Conservation (phyloP, 768 basidiomycete species). For the Leccinum disarticulatum region DNA sequence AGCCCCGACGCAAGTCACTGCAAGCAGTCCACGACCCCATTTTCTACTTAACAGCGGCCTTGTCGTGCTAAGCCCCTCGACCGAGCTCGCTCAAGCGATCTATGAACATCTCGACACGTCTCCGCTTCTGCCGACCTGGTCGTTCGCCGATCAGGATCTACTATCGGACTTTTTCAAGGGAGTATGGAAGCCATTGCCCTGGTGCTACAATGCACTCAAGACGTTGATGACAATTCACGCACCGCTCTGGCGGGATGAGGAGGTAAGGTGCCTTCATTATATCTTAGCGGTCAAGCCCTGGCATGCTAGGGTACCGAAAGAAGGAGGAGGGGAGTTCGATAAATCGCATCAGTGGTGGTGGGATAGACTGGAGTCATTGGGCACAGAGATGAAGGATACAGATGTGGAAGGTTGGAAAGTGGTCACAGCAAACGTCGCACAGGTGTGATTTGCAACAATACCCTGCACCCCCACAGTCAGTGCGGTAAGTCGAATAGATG, state of each 20-base stretch:
- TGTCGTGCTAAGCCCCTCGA: slow-evolving; percentile 80
- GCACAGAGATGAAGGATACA: slow-evolving; percentile 40
- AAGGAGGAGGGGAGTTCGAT: slow-evolving; percentile 46
- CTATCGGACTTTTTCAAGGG: slow-evolving; percentile 78
- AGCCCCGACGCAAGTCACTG: slow-evolving; percentile 42
- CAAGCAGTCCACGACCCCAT: slow-evolving; percentile 66
- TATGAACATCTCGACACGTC: slow-evolving; percentile 43
- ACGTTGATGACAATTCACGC: slow-evolving; percentile 72
- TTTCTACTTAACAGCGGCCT: slow-evolving; percentile 88
- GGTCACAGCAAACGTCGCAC: slow-evolving; percentile 49
- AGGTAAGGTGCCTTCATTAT: slow-evolving; percentile 85
- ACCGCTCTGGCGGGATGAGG: slow-evolving; percentile 79
- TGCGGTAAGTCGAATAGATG: background rate
- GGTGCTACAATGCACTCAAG: slow-evolving; percentile 92
- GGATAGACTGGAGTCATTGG: slow-evolving; percentile 52
- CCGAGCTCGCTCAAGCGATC: slow-evolving; percentile 51
- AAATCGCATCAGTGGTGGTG: slow-evolving; percentile 78
- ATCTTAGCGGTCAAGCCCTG: slow-evolving; percentile 88
- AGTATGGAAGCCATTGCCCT: slow-evolving; percentile 76
- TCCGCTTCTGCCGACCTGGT: slow-evolving; percentile 51
- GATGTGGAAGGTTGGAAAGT: slow-evolving; percentile 52
- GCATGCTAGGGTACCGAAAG: slow-evolving; percentile 49
- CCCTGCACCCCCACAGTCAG: background rate
- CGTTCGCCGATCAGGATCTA: slow-evolving; percentile 94
- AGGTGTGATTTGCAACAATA: background rate